Conservation (phyloP, 768 basidiomycete species). For the Collybia nuda region DNA sequence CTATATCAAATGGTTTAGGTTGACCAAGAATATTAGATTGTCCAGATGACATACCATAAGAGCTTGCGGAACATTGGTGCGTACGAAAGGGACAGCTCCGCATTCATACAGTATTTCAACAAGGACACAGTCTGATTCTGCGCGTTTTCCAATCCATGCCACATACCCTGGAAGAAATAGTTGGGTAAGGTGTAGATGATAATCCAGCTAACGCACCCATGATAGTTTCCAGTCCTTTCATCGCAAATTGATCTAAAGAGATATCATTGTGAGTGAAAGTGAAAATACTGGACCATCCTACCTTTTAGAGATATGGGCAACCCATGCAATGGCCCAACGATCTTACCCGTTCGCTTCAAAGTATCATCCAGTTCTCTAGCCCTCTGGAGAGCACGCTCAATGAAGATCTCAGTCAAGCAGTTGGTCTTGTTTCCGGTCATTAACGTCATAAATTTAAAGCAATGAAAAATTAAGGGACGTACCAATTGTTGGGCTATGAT, state of each 20-base stretch:
- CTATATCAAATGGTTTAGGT: conserved; percentile 10
- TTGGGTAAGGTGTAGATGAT: not conserved
- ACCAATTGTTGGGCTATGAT: conserved; percentile 68
- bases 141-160: conserved; percentile 48
- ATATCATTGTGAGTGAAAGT: not conserved
- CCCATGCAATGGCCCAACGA: conserved; percentile 50
- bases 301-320: conserved; percentile 45
- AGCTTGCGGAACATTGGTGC: conserved; percentile 59
- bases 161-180: conserved; percentile 41
- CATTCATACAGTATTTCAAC: conserved; percentile 50
- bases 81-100: conserved; percentile 57
- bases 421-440: conserved; percentile 38
- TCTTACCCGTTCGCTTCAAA: conserved; percentile 41
- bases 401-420: conserved; percentile 58
- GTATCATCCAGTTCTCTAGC: conserved; percentile 51
- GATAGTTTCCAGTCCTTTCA: conserved; percentile 58
- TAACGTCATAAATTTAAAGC: not conserved
- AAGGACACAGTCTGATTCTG: conserved; percentile 47
- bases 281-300: conserved; percentile 3
- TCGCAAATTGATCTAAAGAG: conserved; percentile 46
- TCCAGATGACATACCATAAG: conserved; percentile 35
- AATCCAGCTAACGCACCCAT: conserved; percentile 15
- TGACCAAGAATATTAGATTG: not conserved
- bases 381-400: conserved; percentile 43
- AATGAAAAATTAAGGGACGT: conserved; percentile 10